Percentiles rank a stretch among this genome's conserved stretches.
phyloP scores from a whole-genome alignment of 2,329 filamentous ascomycete genomes.

The Drechslerella coelobrocha region DNA sequence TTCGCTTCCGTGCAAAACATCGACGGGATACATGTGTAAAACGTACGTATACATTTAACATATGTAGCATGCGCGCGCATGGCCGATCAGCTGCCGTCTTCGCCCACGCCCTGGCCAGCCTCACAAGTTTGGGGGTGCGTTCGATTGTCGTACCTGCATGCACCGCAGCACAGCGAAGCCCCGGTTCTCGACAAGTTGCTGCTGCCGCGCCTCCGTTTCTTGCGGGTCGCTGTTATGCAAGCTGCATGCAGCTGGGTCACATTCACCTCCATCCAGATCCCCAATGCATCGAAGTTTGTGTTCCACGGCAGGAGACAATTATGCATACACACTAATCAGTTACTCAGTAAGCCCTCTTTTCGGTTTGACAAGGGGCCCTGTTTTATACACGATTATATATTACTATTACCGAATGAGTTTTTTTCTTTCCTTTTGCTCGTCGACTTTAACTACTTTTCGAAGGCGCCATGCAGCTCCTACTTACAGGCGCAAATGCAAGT shows the following conservation, averaged over 20 bases:
- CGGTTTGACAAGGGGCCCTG: no score
- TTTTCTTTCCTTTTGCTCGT: no score
- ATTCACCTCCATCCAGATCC: slow-evolving; percentile 7
- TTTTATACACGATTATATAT: no score
- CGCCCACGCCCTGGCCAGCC: background rate
- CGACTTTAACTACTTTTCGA: background rate
- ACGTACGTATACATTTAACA: background rate
- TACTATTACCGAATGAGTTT: no score
- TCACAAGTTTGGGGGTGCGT: background rate
- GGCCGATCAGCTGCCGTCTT: background rate
- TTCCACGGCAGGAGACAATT: background rate
- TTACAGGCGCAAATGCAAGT: no score
- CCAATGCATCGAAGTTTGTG: slow-evolving; percentile 4
- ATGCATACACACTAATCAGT: no score
- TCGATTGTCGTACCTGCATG: slow-evolving; percentile 4
- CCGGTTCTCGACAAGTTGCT: no score
- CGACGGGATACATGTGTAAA: background rate
- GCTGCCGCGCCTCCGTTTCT: background rate
- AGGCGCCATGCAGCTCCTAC: background rate
- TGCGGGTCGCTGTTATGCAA: background rate
- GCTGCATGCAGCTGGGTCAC: slow-evolving; percentile 6
- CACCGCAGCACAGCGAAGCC: background rate
- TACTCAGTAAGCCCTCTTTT: no score
- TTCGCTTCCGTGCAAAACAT: no score
- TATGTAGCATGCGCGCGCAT: background rate